Conservation (phyloP, 2,329 filamentous ascomycete genomes). For the Curvularia verruculosa region DNA sequence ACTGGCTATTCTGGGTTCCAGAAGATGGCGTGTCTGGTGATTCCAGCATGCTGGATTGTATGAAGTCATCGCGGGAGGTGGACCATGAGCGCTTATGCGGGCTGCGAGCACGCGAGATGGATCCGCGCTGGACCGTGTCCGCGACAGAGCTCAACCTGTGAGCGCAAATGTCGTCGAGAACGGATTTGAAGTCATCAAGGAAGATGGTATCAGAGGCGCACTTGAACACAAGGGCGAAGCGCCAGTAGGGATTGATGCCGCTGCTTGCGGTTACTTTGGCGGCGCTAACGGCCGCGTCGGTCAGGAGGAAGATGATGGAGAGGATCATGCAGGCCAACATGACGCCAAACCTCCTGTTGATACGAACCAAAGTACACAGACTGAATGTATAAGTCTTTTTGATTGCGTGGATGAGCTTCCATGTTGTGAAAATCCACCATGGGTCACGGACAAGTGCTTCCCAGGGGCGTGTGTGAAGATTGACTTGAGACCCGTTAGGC, state of each 20-base stretch:
- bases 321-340: constrained; percentile 45
- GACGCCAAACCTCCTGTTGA: constrained; percentile 42
- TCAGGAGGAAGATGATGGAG: constrained; percentile 40
- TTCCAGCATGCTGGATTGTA: constrained; percentile 25
- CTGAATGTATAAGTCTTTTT: constrained; percentile 44
- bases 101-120: constrained; percentile 11
- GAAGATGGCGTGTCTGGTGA: neutral
- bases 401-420: constrained; percentile 40
- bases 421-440: constrained; percentile 49
- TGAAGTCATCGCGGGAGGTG: constrained; percentile 25
- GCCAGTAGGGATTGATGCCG: constrained; percentile 47
- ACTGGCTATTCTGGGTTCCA: neutral
- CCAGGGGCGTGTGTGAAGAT: constrained; percentile 39
- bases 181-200: constrained; percentile 46
- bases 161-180: constrained; percentile 42
- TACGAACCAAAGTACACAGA: constrained; percentile 31
- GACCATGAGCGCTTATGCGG: constrained; percentile 23
- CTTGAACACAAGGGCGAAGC: constrained; percentile 46
- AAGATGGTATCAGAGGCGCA: constrained; percentile 47
- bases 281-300: constrained; percentile 40
- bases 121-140: constrained; percentile 23
- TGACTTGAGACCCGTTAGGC: constrained; percentile 30
- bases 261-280: constrained; percentile 32
- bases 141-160: constrained; percentile 31
- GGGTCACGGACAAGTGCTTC: constrained; percentile 44